Evolutionary conservation across 176 grass and related monocot genomes (phyloP), one percentile per base, ranked within the genome.

Genomic region (Miscanthus lutarioriparius): DNA sequence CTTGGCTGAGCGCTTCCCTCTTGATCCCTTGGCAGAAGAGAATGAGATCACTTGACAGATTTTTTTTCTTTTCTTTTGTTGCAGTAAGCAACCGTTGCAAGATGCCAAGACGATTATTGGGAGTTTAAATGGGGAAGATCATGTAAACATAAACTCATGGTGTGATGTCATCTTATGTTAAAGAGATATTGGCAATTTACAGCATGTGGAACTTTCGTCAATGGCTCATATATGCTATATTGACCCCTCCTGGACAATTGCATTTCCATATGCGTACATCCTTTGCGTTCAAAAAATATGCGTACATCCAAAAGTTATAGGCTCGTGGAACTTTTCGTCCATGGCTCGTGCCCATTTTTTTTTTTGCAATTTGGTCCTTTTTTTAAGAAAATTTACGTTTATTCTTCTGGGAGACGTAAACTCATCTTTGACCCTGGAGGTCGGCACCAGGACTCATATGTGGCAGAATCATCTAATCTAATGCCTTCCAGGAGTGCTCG

Each of bases 141-240:
- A 39, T 69, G 67, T 74, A 86, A 59, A 90, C 74, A 67, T 62
- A 74, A 43, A 78, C 59, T 38, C 74, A 79, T 62, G 70, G 59
- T 62, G 67, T 19, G 48, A 39, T 59, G 48, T 22, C 39, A 76
- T 70, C 68, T 14, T 80, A 81, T 89, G 76, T 47, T 76, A 53
- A 70, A 61, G 47, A 53, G 40, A 49, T n/a, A 38, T 19, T 62
- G 38, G 16, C 48, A 81, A 81, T 81, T 85, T 81, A 81, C 71
- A 83, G 44, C 67, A 74, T 86, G 49, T 74, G 84, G 58, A 44
- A 74, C 51, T 74, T 78, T 41, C 72, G 54, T 86, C 53, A 26
- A 86, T 86, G 77, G 64, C 40, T 77, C 44, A 73, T 82, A 77
- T 65, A 78, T 72, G 49, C 40, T 76, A 47, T 85, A 64, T 36